Evolutionary conservation across 2,329 filamentous ascomycete species (phyloP).

Genomic region (Beauveria rudraprayagi): DNA sequence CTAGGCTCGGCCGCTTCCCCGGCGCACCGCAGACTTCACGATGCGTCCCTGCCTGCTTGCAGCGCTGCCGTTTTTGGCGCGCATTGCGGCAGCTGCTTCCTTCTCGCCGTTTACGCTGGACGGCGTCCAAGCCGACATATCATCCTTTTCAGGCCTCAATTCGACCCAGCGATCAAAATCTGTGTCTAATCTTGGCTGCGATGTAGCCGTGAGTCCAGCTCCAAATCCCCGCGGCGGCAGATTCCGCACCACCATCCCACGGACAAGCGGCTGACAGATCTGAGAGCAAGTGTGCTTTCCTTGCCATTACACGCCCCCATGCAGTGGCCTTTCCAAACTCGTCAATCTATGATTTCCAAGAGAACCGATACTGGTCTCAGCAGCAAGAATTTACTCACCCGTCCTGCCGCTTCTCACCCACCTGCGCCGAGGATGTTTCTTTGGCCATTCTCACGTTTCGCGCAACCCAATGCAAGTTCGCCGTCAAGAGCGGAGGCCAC

Average conservation of each 20-base stretch:
- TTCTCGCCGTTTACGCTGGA: constrained; percentile 2
- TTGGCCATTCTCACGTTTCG: constrained; percentile 19
- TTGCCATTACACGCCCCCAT: constrained; percentile 13
- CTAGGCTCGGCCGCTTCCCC: background rate
- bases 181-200: constrained; percentile 3
- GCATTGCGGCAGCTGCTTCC: background rate
- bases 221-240: background rate
- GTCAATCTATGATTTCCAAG: constrained; percentile 14
- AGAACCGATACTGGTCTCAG: constrained; percentile 19
- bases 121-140: background rate
- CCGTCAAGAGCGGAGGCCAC: constrained; percentile 27
- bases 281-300: constrained; percentile 16
- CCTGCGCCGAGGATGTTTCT: constrained; percentile 20
- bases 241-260: background rate
- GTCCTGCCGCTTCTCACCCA: constrained; percentile 20
- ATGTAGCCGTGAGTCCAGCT: constrained; percentile 6
- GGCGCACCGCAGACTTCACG: background rate
- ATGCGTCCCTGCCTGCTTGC: background rate
- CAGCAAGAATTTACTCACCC: constrained; percentile 16
- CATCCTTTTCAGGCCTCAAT: background rate
- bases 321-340: constrained; percentile 15
- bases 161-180: background rate
- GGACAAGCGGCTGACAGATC: background rate
- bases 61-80: background rate
- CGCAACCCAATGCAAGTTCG: constrained; percentile 22